phyloP scores from a whole-genome alignment of 805 yeast genomes.

The Citeromyces matritensis region DNA sequence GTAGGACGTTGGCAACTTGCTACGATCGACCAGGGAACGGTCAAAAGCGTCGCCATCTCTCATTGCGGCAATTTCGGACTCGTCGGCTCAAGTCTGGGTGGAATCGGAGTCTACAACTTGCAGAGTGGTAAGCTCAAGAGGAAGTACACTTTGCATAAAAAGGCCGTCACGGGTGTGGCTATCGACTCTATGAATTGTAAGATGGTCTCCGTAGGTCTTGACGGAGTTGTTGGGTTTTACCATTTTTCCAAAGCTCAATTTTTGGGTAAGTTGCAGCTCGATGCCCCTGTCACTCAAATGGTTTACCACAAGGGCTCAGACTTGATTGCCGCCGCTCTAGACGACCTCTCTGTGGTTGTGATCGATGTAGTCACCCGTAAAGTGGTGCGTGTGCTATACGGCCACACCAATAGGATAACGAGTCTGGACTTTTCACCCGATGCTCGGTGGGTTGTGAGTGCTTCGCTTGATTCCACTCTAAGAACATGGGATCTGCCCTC shows the following conservation, averaged over 20 bases:
- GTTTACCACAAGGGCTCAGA: slow-evolving; percentile 74
- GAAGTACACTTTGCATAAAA: slow-evolving; percentile 54
- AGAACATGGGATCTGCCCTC: slow-evolving; percentile 97
- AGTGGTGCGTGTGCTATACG: slow-evolving; percentile 76
- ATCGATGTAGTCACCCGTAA: slow-evolving; percentile 71
- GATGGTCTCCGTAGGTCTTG: slow-evolving; percentile 79
- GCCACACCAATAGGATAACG: slow-evolving; percentile 82
- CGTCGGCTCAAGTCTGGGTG: slow-evolving; percentile 80
- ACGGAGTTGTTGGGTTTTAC: slow-evolving; percentile 79
- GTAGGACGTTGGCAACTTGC: slow-evolving; percentile 59
- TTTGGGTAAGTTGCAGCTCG: slow-evolving; percentile 51
- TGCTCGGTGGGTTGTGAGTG: slow-evolving; percentile 87
- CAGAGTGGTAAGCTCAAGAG: slow-evolving; percentile 83
- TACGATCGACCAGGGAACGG: slow-evolving; percentile 69
- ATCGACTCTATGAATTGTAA: slow-evolving; percentile 82
- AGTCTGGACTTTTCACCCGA: slow-evolving; percentile 84
- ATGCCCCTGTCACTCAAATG: slow-evolving; percentile 66
- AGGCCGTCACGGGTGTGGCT: slow-evolving; percentile 77
- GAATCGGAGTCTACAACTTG: slow-evolving; percentile 72
- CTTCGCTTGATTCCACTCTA: slow-evolving; percentile 71
- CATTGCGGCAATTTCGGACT: slow-evolving; percentile 93
- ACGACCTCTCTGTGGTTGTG: slow-evolving; percentile 72
- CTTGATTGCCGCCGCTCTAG: slow-evolving; percentile 71
- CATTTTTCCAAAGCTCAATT: slow-evolving; percentile 63
- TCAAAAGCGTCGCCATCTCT: slow-evolving; percentile 64